Evolutionary conservation across 148 eudicot genomes (phyloP), one percentile per base, ranked within the genome.

Genomic region (Bassia scoparia): DNA sequence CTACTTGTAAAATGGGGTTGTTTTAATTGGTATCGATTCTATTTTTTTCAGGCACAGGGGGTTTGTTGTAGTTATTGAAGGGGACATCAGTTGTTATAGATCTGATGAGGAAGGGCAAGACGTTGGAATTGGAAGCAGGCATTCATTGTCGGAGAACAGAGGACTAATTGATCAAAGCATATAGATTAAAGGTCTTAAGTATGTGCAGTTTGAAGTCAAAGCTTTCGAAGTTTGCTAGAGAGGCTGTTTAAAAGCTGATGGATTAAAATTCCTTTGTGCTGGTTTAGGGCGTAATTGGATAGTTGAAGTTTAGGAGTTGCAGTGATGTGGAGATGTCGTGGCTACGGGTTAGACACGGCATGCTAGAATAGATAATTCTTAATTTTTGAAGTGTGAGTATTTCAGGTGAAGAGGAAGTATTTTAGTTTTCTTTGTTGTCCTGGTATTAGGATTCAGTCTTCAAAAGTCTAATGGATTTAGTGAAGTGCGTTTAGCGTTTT

Each of bases 71-170:
- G 77, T 90, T 31, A 65, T 74, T 74, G 96, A n/a, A 87, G 74
- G 97, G 87, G 59, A 77, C 86, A n/a, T 83, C 97, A 1, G 69
- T 79, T 91, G 70, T 84, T 16, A 80, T 95, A 38, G 87, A 86
- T 76, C 86, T 65, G 99, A 91, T 77, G 88, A 95, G 99, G 99
- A 56, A 87, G 88, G 76, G 37, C 85, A 87, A 80, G 83, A 85
- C 76, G 8, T 72, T 87, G 67, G 97, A 89, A 68, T 86, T 95
- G 90, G 70, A 91, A 87, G 80, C 96, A 95, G 54, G 89, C 93
- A 56, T 87, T 95, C 76, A 89, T 95, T 63, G 85, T 89, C 93
- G 50, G 87, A 89, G 79, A 87, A 81, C 91, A 91, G 37, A 94
- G 80, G 74, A 65, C 82, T 70, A 67, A 76, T 23, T 74, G 79